Base-by-base conservation (phyloP, 2,329 filamentous ascomycete species). In the Exophiala aquamarina region DNA sequence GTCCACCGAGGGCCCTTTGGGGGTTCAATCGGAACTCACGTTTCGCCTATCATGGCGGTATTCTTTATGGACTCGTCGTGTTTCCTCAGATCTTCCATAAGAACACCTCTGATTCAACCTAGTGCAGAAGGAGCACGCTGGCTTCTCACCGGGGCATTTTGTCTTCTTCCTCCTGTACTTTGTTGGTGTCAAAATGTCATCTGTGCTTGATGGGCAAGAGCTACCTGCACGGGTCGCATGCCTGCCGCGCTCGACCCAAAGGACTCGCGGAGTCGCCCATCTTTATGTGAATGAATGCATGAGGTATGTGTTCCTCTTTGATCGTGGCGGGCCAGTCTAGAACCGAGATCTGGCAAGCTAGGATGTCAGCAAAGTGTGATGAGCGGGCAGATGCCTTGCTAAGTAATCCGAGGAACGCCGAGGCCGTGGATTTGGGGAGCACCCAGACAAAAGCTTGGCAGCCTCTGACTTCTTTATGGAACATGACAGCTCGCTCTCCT, bases 141-240 rank as follows among this genome's bases (percentile, higher is more conserved):
- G 75, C 46, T 72, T 68, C 54, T 77, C 74, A 7, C 75, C 75
- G 1, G 73, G 72, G 50, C 75, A 78, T 61, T 70, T 70, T 21
- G 72, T 70, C 58, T 78, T 78, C 59, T 77, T 78, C 33, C 74
- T 68, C 47, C 74, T 77, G 44, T 34, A 32, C n/a, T 35, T 33
- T 8, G 17, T 18, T n/a, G 13, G 38, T 8, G 11, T 60, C 36
- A 60, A 42, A 38, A 15, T 4, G 15, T 7, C 17, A 13, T 29
- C 17, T 13, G 21, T 7, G 10, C 17, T 11, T 13, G 36, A 26
- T n/a, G 21, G 20, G 10, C 11, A n/a, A 28, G 17, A 26, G 2
- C 20, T 19, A 69, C 68, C 68, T 66, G 62, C 68, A 71, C 33
- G 68, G 67, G 53, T 71, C 68, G 56, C 69, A 71, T 10, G 69